Conservation (phyloP, 1,139 yeast species). For the Magnusiomyces starmeri region DNA sequence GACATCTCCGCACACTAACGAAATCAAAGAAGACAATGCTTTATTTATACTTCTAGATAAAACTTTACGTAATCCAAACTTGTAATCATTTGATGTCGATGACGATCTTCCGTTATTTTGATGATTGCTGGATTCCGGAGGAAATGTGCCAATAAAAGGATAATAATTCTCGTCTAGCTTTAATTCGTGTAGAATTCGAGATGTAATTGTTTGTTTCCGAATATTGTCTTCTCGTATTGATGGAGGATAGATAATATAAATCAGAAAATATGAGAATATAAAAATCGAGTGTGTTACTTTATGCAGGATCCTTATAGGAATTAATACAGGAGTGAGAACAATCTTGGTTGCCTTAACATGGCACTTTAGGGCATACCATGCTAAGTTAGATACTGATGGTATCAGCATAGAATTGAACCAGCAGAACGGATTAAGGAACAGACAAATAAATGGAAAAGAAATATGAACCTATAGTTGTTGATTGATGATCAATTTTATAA, state of each 20-base stretch:
- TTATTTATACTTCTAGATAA: too few species aligned
- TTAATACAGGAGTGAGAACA: neutral
- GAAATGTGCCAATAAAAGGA: too few species aligned
- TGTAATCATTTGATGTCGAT: neutral
- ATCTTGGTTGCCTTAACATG: neutral
- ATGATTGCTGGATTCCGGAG: neutral
- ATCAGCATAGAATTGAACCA: neutral
- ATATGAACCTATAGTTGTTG: too few species aligned
- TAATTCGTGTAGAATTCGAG: neutral
- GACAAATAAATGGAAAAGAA: too few species aligned
- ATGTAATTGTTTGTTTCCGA: neutral
- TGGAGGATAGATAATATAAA: neutral
- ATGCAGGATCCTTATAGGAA: neutral
- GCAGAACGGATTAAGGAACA: too few species aligned
- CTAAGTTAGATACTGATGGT: neutral
- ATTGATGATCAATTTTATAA: neutral
- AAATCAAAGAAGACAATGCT: neutral
- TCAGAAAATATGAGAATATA: neutral
- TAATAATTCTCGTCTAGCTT: neutral
- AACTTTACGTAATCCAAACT: neutral
- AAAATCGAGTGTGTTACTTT: neutral
- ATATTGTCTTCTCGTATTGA: neutral
- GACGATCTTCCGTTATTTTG: neutral
- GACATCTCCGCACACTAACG: neutral
- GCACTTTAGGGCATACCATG: neutral